Evolutionary conservation across 2,329 filamentous ascomycete genomes (phyloP).

Genomic region (Hyphodiscus sp.): DNA sequence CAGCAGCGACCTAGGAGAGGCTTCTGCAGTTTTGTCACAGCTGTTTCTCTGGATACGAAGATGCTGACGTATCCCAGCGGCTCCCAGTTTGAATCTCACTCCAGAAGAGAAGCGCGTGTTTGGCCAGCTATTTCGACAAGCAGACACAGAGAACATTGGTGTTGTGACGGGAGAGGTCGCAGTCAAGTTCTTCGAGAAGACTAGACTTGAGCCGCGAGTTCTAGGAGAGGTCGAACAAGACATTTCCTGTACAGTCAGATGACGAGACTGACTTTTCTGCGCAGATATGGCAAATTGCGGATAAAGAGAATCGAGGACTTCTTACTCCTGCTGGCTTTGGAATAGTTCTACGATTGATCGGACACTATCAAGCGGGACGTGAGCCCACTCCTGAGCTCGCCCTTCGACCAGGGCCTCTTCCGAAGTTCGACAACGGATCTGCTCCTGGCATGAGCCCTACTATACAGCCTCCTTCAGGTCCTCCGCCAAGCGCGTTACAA

Average conservation of each 20-base stretch:
- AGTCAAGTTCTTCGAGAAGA: conserved; percentile 97
- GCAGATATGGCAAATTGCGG: conserved; percentile 98
- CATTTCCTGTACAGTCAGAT: not conserved
- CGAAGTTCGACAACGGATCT: conserved; percentile 78
- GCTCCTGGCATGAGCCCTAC: conserved; percentile 33
- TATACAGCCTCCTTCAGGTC: conserved; percentile 42
- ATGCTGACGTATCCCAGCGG: conserved; percentile 34
- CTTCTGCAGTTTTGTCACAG: not conserved
- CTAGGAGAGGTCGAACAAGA: conserved; percentile 68
- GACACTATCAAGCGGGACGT: conserved; percentile 84
- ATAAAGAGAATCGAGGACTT: conserved; percentile 91
- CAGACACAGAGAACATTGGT: conserved; percentile 84
- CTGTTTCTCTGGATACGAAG: not conserved
- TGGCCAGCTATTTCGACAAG: conserved; percentile 85
- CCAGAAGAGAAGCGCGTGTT: conserved; percentile 91
- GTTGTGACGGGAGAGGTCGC: conserved; percentile 95
- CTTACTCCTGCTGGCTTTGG: conserved; percentile 90
- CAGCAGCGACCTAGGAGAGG: not conserved
- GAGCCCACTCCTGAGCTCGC: conserved; percentile 77
- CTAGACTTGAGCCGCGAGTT: conserved; percentile 74
- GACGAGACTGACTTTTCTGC: conserved; percentile 18
- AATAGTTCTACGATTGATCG: conserved; percentile 87
- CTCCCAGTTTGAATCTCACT: conserved; percentile 74
- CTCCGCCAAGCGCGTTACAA: conserved; percentile 38
- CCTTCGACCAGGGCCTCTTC: conserved; percentile 78